A percentile compares a stretch with the other conserved stretches of the same genome.
Conservation (phyloP, 2,329 filamentous ascomycete genomes). For the Fusarium sp. region DNA sequence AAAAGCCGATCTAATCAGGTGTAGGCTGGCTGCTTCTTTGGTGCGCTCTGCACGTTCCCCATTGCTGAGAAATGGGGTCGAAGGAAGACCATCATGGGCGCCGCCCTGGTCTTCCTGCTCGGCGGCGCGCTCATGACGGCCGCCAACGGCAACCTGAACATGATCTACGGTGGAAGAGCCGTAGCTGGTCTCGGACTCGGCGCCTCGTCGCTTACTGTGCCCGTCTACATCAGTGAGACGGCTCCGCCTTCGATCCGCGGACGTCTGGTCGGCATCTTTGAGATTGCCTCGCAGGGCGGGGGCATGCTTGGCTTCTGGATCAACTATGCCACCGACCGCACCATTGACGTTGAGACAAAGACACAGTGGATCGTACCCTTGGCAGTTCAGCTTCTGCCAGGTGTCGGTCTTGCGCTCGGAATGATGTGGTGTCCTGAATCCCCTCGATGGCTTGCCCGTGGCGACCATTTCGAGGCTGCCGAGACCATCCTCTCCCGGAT, state of each 20-base stretch:
- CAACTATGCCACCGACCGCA: conserved; percentile 44
- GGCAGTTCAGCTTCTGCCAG: conserved; percentile 65
- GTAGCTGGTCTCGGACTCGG: conserved; percentile 63
- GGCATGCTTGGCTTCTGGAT: conserved; percentile 54
- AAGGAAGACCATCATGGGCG: conserved; percentile 56
- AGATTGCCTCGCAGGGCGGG: conserved; percentile 48
- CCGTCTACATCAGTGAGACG: conserved; percentile 54
- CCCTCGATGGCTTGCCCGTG: conserved; percentile 66
- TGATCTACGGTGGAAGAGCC: conserved; percentile 59
- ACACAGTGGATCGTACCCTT: conserved; percentile 64
- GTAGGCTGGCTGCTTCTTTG: conserved; percentile 54
- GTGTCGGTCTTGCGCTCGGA: conserved; percentile 60
- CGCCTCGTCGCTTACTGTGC: conserved; percentile 58
- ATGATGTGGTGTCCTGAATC: conserved; percentile 69
- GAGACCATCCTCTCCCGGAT: conserved; percentile 47
- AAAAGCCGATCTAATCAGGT: conserved; percentile 9
- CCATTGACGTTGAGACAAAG: conserved; percentile 45
- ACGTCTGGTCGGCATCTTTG: conserved; percentile 62
- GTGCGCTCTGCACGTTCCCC: conserved; percentile 54
- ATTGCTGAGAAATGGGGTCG: conserved; percentile 59
- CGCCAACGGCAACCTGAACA: conserved; percentile 46
- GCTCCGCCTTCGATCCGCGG: conserved; percentile 61
- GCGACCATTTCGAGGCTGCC: conserved; percentile 64
- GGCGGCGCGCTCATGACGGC: conserved; percentile 50
- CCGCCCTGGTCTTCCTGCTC: conserved; percentile 53